These are phyloP conservation scores for Cupressus sempervirens DNA, from an alignment of 75 land plant species.

Conservation along the genomic window DNA sequence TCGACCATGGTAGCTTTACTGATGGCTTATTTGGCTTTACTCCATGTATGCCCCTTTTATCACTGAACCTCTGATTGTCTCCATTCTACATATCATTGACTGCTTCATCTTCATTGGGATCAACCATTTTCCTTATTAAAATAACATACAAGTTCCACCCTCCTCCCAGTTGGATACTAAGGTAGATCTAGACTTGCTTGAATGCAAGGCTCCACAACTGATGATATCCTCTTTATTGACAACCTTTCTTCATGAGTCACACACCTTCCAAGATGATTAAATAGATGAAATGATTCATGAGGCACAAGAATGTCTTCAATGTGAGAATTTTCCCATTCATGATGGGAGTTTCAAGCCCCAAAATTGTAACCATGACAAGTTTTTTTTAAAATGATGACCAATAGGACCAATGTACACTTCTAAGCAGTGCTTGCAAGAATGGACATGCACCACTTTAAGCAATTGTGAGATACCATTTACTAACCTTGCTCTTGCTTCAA, in stretches of 20 bases:
- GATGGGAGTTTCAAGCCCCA: conserved; percentile 43
- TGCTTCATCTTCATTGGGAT: conserved; percentile 71
- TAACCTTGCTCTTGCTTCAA: conserved; percentile 53
- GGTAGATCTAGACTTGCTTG: conserved; percentile 96
- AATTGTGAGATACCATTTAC: conserved; percentile 63
- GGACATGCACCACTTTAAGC: conserved; percentile 64
- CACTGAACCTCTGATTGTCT: no score
- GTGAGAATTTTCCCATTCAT: conserved; percentile 63
- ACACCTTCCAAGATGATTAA: conserved; percentile 68
- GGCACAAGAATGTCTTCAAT: conserved; percentile 74
- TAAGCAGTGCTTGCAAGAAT: conserved; percentile 82
- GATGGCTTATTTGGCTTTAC: no score
- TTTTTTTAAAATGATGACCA: conserved; percentile 81
- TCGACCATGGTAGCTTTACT: no score
- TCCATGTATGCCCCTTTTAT: no score
- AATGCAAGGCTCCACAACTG: conserved; percentile 87
- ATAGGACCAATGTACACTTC: conserved; percentile 82
- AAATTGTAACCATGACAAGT: conserved; percentile 61
- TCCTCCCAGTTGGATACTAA: conserved; percentile 72
- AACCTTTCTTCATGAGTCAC: conserved; percentile 69
- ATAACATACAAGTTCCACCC: conserved; percentile 62
- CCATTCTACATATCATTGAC: conserved; percentile 36
- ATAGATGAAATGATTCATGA: conserved; percentile 79
- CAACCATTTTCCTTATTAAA: conserved; percentile 52
- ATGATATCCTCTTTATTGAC: conserved; percentile 66